Evolutionary conservation across 352 stramenopile genomes (phyloP).

Genomic region (Phytophthora kernoviae): DNA sequence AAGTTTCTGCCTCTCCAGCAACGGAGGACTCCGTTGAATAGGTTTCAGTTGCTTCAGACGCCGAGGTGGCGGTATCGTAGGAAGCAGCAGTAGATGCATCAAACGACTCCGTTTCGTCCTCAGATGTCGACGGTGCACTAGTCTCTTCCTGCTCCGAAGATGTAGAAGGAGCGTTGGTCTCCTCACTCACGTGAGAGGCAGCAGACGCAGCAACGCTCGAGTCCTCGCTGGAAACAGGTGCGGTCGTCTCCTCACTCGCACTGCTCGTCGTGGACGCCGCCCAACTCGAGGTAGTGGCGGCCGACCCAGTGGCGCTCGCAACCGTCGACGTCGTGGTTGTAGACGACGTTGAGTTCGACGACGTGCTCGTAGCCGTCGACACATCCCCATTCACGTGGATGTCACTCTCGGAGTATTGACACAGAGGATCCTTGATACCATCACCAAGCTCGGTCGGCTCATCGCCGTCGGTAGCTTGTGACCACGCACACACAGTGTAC

Average conservation of each 20-base stretch:
- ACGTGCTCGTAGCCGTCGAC: slow-evolving; percentile 18
- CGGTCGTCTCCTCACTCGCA: slow-evolving; percentile 9
- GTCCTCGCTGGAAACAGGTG: slow-evolving; percentile 13
- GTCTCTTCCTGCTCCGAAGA: slow-evolving; percentile 16
- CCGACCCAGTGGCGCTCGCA: background rate
- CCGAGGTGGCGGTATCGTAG: slow-evolving; percentile 1
- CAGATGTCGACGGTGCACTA: slow-evolving; percentile 1
- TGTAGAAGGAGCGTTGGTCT: slow-evolving; percentile 7
- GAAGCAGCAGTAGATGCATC: slow-evolving; percentile 1
- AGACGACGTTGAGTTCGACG: slow-evolving; percentile 11
- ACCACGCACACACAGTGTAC: slow-evolving; percentile 37
- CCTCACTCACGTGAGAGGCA: slow-evolving; percentile 5
- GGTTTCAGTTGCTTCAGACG: slow-evolving; percentile 9
- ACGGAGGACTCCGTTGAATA: slow-evolving; percentile 6
- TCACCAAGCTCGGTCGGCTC: slow-evolving; percentile 43
- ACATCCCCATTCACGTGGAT: slow-evolving; percentile 31
- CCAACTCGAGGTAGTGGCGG: slow-evolving; percentile 7
- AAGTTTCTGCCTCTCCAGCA: slow-evolving; percentile 11
- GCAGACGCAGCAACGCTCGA: slow-evolving; percentile 8
- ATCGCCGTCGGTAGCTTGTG: slow-evolving; percentile 25
- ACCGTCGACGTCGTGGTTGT: slow-evolving; percentile 1
- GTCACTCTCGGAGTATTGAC: slow-evolving; percentile 40
- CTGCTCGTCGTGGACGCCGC: slow-evolving; percentile 8
- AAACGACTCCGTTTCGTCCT: background rate
- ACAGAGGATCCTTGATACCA: slow-evolving; percentile 35